These are phyloP conservation scores for Ilyonectria robusta DNA, from an alignment of 2,329 filamentous ascomycete species.

Conservation along the genomic window DNA sequence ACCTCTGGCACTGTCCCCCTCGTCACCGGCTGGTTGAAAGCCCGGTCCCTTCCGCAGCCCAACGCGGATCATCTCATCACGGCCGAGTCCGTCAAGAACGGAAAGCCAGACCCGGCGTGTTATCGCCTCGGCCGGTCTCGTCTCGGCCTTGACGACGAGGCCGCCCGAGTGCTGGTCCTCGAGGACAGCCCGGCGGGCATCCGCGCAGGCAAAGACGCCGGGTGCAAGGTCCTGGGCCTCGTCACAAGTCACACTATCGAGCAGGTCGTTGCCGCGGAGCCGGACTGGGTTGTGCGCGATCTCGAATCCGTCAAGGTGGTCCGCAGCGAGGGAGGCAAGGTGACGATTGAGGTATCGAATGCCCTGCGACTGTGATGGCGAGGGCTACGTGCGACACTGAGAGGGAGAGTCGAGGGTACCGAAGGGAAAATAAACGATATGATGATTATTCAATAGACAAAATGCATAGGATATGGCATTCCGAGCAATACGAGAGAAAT, in stretches of 20 bases:
- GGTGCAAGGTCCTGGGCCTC: conserved; percentile 87
- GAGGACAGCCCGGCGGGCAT: conserved; percentile 94
- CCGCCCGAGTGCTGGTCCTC: conserved; percentile 77
- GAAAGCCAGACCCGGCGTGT: conserved; percentile 84
- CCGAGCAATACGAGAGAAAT: neutral
- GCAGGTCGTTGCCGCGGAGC: conserved; percentile 80
- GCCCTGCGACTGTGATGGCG: conserved; percentile 60
- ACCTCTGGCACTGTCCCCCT: conserved; percentile 79
- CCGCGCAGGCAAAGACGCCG: conserved; percentile 85
- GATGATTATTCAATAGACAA: conserved; percentile 18
- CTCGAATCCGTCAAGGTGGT: conserved; percentile 79
- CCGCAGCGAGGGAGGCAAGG: conserved; percentile 67
- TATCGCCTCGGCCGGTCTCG: conserved; percentile 78
- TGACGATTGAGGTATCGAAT: conserved; percentile 78
- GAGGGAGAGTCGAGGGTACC: conserved; percentile 20
- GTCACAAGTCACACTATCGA: conserved; percentile 85
- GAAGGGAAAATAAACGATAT: neutral
- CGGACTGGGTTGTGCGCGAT: conserved; percentile 90
- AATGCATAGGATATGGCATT: conserved; percentile 11
- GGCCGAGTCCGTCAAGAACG: conserved; percentile 81
- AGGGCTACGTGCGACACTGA: conserved; percentile 15
- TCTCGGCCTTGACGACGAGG: conserved; percentile 66
- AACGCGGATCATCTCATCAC: conserved; percentile 74
- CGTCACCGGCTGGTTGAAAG: conserved; percentile 79
- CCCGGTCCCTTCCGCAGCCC: conserved; percentile 74